These are phyloP conservation scores for Candida mesenterica DNA, from an alignment of 1,139 yeast species.

Conservation along the genomic window DNA sequence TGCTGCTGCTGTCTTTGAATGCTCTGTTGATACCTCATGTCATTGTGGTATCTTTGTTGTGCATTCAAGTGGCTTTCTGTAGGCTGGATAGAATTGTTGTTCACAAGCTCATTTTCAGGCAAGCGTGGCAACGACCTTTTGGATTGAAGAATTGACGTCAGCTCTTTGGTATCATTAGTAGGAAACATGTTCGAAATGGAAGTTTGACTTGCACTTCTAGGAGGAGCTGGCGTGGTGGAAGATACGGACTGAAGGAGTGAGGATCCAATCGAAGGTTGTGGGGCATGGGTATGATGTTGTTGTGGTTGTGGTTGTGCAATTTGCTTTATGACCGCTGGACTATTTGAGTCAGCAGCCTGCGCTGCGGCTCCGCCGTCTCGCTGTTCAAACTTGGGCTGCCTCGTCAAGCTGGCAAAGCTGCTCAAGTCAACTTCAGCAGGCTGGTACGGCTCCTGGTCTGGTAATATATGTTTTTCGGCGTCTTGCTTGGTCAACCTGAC, in stretches of 20 bases:
- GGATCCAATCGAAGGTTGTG: no score
- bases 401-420: conserved; percentile 46
- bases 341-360: no score
- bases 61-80: conserved; percentile 1
- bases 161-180: background rate
- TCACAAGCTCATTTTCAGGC: conserved; percentile 9
- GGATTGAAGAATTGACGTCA: conserved; percentile 2
- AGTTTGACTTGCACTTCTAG: background rate
- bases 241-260: background rate
- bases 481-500: conserved; percentile 7
- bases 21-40: conserved; percentile 5
- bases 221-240: background rate
- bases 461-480: background rate
- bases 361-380: background rate
- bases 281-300: no score
- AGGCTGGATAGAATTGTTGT: conserved; percentile 6
- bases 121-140: conserved; percentile 10
- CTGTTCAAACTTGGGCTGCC: conserved; percentile 34
- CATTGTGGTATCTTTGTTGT: conserved; percentile 8
- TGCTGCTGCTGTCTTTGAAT: conserved; percentile 6
- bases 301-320: conserved; percentile 3
- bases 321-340: no score
- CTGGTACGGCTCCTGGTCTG: conserved; percentile 37
- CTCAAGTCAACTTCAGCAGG: conserved; percentile 57
- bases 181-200: background rate